Evolutionary conservation across 108 stramenopile species (phyloP).

Genomic region (Pseudonitzschia delicatissima): DNA sequence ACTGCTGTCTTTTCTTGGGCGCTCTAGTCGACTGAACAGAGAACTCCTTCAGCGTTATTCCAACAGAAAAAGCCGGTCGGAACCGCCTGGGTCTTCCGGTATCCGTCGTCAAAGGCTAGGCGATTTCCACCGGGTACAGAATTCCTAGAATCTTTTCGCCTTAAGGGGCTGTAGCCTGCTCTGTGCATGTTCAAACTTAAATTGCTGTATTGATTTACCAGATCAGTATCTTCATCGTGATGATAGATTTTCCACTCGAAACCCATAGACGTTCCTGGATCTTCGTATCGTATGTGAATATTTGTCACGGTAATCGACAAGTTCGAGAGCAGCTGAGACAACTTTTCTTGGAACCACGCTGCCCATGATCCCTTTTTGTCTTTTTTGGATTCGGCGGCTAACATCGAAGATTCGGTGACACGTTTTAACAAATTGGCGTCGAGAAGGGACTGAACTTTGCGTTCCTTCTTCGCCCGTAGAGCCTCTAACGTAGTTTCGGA

Average conservation of each 20-base stretch:
- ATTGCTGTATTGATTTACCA: constrained; percentile 7
- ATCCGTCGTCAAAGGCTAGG: too few species aligned
- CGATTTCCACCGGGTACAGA: not conserved
- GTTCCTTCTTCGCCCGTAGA: constrained; percentile 24
- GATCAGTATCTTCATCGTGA: not conserved
- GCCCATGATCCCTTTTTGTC: constrained; percentile 6
- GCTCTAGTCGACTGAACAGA: constrained; percentile 32
- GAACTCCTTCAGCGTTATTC: constrained; percentile 59
- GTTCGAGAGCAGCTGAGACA: constrained; percentile 45
- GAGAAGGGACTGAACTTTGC: constrained; percentile 27
- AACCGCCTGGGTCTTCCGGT: constrained; percentile 14
- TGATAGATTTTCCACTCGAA: constrained; percentile 41
- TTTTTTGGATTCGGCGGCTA: not conserved
- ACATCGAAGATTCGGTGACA: constrained; percentile 31
- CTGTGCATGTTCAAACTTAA: not conserved
- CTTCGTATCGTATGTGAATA: constrained; percentile 76
- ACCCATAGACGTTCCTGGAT: constrained; percentile 62
- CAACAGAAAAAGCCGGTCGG: constrained; percentile 62
- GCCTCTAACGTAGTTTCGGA: constrained; percentile 4
- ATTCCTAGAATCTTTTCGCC: not conserved
- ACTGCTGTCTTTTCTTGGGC: constrained; percentile 5
- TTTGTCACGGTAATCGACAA: constrained; percentile 62
- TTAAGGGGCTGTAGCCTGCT: not conserved
- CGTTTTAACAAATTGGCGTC: constrained; percentile 33
- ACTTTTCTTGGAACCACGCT: constrained; percentile 36